Conservation (phyloP, 2,329 filamentous ascomycete genomes). For the Talaromyces albobiverticillius region DNA sequence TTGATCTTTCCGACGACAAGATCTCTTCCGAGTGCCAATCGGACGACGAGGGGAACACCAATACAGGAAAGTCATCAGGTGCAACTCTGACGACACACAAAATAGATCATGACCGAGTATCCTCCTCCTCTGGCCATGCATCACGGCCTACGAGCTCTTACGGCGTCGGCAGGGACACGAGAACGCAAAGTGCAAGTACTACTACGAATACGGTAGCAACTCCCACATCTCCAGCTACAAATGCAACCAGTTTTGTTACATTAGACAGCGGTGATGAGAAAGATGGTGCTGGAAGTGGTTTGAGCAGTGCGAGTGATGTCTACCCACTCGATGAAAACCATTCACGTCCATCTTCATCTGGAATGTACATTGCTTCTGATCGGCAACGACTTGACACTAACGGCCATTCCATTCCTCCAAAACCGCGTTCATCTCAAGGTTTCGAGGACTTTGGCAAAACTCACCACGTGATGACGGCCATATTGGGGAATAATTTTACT, state of each 20-base stretch:
- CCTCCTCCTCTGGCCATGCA: conserved; percentile 30
- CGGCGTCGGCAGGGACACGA: conserved; percentile 35
- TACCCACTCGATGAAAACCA: conserved; percentile 19
- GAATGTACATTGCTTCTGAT: conserved; percentile 20
- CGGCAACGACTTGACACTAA: conserved; percentile 22
- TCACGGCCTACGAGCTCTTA: conserved; percentile 33
- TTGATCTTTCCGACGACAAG: background rate
- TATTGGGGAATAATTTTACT: conserved; percentile 22
- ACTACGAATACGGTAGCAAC: conserved; percentile 41
- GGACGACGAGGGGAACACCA: conserved; percentile 1
- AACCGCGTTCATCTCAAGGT: conserved; percentile 23
- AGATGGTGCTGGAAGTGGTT: conserved; percentile 25
- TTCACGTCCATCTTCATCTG: conserved; percentile 30
- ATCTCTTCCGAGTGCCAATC: conserved; percentile 1
- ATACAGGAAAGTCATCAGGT: conserved; percentile 8
- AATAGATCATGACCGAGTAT: conserved; percentile 3
- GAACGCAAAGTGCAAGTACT: conserved; percentile 40
- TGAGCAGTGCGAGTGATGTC: conserved; percentile 27
- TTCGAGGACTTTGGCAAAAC: conserved; percentile 22
- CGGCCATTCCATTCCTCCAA: conserved; percentile 18
- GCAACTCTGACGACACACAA: conserved; percentile 4
- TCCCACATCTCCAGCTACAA: conserved; percentile 42
- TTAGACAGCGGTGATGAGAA: conserved; percentile 42
- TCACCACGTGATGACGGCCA: conserved; percentile 18
- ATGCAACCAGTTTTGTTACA: conserved; percentile 43